A percentile compares a stretch with the other conserved stretches of the same genome.
These are phyloP conservation scores for Brasilioporus rufonigricans DNA, from an alignment of 768 basidiomycete species.

Conservation along the genomic window DNA sequence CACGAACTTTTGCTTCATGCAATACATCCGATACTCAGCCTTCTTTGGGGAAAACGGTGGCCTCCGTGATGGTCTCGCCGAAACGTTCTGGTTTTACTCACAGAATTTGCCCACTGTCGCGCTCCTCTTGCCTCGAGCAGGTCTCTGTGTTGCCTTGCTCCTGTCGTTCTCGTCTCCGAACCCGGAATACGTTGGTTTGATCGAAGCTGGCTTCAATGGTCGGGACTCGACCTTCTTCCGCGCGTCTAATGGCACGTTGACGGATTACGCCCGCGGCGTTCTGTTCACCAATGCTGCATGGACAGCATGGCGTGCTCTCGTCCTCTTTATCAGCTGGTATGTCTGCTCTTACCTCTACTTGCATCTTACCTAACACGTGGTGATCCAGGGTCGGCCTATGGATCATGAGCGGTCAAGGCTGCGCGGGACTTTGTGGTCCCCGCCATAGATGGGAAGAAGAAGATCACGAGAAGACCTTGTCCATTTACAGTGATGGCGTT, in stretches of 20 bases:
- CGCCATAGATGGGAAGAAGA: conserved; percentile 84
- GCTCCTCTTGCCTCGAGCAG: conserved; percentile 82
- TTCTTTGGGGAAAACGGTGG: conserved; percentile 53
- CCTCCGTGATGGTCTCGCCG: conserved; percentile 64
- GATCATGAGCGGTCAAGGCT: conserved; percentile 72
- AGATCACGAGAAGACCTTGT: conserved; percentile 57
- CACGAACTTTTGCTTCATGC: conserved; percentile 80
- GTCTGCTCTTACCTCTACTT: not conserved
- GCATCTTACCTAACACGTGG: not conserved
- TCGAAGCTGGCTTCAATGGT: conserved; percentile 44
- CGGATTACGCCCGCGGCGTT: conserved; percentile 74
- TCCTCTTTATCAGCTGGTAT: conserved; percentile 71
- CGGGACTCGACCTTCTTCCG: conserved; percentile 80
- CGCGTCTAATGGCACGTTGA: conserved; percentile 59
- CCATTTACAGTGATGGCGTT: conserved; percentile 45
- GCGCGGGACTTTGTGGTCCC: conserved; percentile 82
- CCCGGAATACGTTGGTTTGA: conserved; percentile 44
- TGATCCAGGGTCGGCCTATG: conserved; percentile 67
- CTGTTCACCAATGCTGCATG: conserved; percentile 78
- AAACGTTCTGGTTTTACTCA: conserved; percentile 79
- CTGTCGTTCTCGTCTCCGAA: conserved; percentile 56
- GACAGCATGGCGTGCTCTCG: conserved; percentile 71
- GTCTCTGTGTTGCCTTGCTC: conserved; percentile 69
- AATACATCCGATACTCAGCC: conserved; percentile 72
- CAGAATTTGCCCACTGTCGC: conserved; percentile 83